These are phyloP conservation scores for Cyclotella cryptica DNA, from an alignment of 108 stramenopile species.

Conservation along the genomic window DNA sequence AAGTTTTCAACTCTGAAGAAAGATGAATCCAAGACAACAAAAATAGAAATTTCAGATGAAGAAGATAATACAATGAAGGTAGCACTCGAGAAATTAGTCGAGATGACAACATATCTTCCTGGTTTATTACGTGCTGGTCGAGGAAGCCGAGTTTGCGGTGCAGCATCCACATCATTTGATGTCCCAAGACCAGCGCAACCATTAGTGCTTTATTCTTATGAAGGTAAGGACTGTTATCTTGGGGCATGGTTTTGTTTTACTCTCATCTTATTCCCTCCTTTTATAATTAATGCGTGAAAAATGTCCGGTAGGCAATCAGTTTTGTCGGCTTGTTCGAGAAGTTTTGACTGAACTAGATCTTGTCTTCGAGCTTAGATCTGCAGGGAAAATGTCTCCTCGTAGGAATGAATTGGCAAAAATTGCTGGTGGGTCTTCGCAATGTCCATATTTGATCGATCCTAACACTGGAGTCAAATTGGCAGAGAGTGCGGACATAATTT, in stretches of 20 bases:
- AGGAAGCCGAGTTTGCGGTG: slow-evolving; percentile 30
- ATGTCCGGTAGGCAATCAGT: slow-evolving; percentile 91
- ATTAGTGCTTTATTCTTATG: slow-evolving; percentile 67
- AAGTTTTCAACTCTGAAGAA: slow-evolving; percentile 23
- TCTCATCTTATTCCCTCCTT: neutral
- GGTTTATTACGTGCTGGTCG: slow-evolving; percentile 39
- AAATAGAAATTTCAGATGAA: neutral
- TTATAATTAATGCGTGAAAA: slow-evolving; percentile 32
- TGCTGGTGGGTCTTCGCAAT: slow-evolving; percentile 81
- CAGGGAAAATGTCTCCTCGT: slow-evolving; percentile 81
- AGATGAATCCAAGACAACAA: neutral
- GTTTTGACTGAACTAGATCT: slow-evolving; percentile 88
- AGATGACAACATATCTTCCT: slow-evolving; percentile 21
- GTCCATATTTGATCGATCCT: slow-evolving; percentile 89
- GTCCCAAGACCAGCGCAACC: slow-evolving; percentile 3
- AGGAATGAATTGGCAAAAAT: slow-evolving; percentile 70
- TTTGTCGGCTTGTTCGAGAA: slow-evolving; percentile 89
- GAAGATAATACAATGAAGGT: neutral
- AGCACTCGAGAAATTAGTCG: slow-evolving; percentile 1
- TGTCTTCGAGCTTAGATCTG: slow-evolving; percentile 73
- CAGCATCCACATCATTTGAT: slow-evolving; percentile 28
- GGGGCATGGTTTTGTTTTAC: neutral
- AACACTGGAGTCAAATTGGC: slow-evolving; percentile 81
- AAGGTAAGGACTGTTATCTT: slow-evolving; percentile 55
- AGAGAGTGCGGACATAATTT: slow-evolving; percentile 85